Base-by-base conservation (phyloP, 2,329 filamentous ascomycete genomes). In the Verticillium zaregamsianum region DNA sequence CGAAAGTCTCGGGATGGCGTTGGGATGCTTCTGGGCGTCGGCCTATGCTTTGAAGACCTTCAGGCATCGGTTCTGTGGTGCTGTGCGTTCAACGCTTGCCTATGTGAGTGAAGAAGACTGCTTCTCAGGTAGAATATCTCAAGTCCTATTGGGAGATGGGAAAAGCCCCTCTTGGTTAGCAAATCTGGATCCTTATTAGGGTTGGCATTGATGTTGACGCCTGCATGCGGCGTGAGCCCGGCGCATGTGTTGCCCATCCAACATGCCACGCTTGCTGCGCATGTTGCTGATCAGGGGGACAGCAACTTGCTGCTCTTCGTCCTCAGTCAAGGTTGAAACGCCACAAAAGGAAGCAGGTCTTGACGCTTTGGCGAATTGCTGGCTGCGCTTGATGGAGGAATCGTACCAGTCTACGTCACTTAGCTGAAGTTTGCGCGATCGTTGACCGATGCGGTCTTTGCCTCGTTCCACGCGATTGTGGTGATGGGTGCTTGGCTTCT, bases 401-500 rank as follows among this genome's bases (percentile, higher is more conserved):
- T 59, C 64, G 39, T 94, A 97, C 95, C 95, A 99, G 76, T 99
- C 94, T 75, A 99, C 92, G 77, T 99, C 95, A 76, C 92, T 97
- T 63, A 98, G 85, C 74, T 98, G 94, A 64, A 99, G 82, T 77
- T 96, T 96, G 70, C 95, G 87, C 62, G 91, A 88, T 66, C 93
- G 90, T 74, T 97, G 93, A 63, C 90, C 88, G 71, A 85, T 86
- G 61, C 90, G 88, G 67, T 89, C 90, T 67, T 83, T 84, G 70
- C 76, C 78, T 58, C 78, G 73, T 69, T 89, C 86, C 61, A 82
- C 67, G 62, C 85, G 83, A 73, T 85, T 83, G 70, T 83, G 78
- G 66, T 82, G 79, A 6, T 81, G 77, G 3, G 77, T 74, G 33
- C 74, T 68, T 39, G 78, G 73, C 69, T 81, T 81, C 49, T 87